These are phyloP conservation scores for Coffea eugenioides DNA, from an alignment of 257 asterid species.

Conservation along the genomic window DNA sequence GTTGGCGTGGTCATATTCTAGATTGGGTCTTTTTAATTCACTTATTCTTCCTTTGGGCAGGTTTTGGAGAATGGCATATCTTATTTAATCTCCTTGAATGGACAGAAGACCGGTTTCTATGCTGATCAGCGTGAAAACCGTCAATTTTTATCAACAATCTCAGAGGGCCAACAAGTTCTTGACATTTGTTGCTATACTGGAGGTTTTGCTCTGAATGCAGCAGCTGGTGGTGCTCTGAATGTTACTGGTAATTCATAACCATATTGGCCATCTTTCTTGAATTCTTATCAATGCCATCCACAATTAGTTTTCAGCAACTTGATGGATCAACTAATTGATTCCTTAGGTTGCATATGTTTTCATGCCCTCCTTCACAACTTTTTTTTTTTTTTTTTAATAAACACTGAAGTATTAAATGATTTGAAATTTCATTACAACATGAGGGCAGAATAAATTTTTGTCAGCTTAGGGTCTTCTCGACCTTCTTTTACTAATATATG, in stretches of 20 bases:
- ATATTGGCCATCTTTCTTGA: slow-evolving; percentile 6
- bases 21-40: background rate
- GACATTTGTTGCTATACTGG: slow-evolving; percentile 95
- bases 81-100: slow-evolving; percentile 78
- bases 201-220: slow-evolving; percentile 93
- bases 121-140: slow-evolving; percentile 99
- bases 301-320: background rate
- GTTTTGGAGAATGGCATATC: slow-evolving; percentile 78
- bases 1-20: background rate
- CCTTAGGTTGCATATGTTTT: background rate
- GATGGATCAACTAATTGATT: background rate
- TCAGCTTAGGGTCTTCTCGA: background rate
- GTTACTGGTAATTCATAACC: slow-evolving; percentile 57
- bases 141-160: slow-evolving; percentile 68
- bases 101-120: slow-evolving; percentile 95
- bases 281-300: slow-evolving; percentile 1
- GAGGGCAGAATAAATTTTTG: background rate
- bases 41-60: slow-evolving; percentile 30
- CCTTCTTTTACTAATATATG: background rate
- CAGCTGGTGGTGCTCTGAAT: slow-evolving; percentile 70
- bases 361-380: background rate
- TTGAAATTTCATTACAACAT: background rate
- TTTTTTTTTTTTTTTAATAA: background rate
- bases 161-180: slow-evolving; percentile 66
- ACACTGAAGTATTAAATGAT: background rate